Evolutionary conservation across 2,329 filamentous ascomycete genomes (phyloP).

Genomic region (Pseudogymnoascus sp.): DNA sequence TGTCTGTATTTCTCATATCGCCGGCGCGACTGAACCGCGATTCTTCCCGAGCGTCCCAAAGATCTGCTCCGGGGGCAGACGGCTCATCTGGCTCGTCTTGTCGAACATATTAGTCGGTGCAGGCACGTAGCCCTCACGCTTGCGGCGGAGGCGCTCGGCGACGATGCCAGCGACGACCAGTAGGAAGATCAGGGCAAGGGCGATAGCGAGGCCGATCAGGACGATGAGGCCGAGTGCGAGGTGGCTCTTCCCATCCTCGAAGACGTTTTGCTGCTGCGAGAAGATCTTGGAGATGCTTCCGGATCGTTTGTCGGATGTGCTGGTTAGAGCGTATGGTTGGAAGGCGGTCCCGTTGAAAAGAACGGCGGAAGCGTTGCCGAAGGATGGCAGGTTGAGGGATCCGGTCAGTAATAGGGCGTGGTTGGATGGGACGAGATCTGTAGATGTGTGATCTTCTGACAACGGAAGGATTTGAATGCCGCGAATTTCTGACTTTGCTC

Average conservation of each 20-base stretch:
- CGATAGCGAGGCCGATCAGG: conserved; percentile 71
- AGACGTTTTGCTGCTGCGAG: conserved; percentile 72
- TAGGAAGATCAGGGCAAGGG: conserved; percentile 69
- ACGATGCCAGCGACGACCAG: conserved; percentile 69
- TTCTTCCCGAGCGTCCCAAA: conserved; percentile 24
- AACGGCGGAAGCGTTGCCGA: conserved; percentile 77
- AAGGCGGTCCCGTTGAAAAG: conserved; percentile 79
- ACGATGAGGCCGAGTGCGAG: conserved; percentile 72
- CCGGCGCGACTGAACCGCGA: neutral
- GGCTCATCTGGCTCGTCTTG: conserved; percentile 49
- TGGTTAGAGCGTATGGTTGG: conserved; percentile 74
- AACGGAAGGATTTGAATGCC: conserved; percentile 77
- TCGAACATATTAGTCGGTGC: conserved; percentile 63
- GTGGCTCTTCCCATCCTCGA: conserved; percentile 47
- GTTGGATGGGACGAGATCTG: conserved; percentile 55
- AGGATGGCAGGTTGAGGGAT: conserved; percentile 64
- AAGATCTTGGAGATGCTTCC: conserved; percentile 79
- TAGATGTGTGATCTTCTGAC: conserved; percentile 58
- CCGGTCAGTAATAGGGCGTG: conserved; percentile 81
- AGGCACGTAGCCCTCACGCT: conserved; percentile 72
- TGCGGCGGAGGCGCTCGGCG: conserved; percentile 69
- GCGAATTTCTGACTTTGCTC: conserved; percentile 59
- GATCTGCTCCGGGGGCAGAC: conserved; percentile 53
- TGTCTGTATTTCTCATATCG: neutral
- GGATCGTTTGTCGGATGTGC: conserved; percentile 52